phyloP scores from a whole-genome alignment of 208 protist genomes.

The Jaenimonas drosophilae region DNA sequence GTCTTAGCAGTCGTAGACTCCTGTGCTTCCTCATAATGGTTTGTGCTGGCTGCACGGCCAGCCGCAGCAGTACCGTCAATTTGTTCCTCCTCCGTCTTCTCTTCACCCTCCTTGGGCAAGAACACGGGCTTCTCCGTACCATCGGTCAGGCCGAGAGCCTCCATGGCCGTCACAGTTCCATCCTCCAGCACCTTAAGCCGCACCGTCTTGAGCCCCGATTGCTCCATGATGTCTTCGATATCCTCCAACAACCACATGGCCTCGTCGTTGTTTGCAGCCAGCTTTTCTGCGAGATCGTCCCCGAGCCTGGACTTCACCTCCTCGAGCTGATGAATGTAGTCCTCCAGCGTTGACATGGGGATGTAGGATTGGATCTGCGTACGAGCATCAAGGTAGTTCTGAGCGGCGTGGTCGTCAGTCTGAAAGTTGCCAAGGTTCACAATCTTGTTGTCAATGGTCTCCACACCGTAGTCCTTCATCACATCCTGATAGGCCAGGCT shows the following conservation, averaged over 20 bases:
- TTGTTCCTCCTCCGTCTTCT: background rate
- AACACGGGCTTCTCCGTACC: slow-evolving; percentile 63
- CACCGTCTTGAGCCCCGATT: slow-evolving; percentile 65
- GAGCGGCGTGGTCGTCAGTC: slow-evolving; percentile 48
- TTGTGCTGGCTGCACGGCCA: background rate
- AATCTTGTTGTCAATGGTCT: slow-evolving; percentile 76
- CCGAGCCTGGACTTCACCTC: slow-evolving; percentile 56
- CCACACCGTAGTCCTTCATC: slow-evolving; percentile 83
- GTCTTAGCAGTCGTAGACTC: background rate
- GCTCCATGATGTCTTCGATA: slow-evolving; percentile 80
- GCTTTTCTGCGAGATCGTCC: slow-evolving; percentile 42
- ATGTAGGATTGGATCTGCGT: slow-evolving; percentile 64
- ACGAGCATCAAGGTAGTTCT: slow-evolving; percentile 70
- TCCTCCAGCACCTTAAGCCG: slow-evolving; percentile 56
- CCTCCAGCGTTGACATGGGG: slow-evolving; percentile 70
- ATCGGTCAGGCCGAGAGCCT: slow-evolving; percentile 43
- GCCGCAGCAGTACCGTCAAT: background rate
- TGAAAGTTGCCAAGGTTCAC: slow-evolving; percentile 83
- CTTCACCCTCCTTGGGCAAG: slow-evolving; percentile 10
- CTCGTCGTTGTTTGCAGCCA: slow-evolving; percentile 57
- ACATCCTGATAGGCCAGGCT: slow-evolving; percentile 77
- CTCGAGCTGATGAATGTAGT: slow-evolving; percentile 73
- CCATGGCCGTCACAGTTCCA: slow-evolving; percentile 37
- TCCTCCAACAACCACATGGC: slow-evolving; percentile 80
- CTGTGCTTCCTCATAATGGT: background rate